phyloP scores from a whole-genome alignment of 441 rosid species.

The Aquilaria agallochum region DNA sequence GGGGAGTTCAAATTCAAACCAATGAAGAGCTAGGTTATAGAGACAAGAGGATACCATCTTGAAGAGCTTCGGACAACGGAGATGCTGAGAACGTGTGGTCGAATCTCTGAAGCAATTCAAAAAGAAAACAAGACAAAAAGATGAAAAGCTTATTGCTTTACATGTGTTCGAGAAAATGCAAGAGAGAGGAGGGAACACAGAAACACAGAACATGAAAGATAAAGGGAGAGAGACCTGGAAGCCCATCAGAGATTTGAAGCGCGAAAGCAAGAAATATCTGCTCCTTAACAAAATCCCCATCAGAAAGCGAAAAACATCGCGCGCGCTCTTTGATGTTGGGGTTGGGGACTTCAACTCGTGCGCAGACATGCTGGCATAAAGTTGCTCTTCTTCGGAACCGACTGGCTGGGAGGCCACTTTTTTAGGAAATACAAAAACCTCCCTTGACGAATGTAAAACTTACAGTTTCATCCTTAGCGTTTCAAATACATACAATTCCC shows the following conservation, averaged over 20 bases:
- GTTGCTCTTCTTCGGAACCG: too few relatives aligned
- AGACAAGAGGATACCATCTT: slow-evolving; percentile 18
- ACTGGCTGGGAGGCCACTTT: too few relatives aligned
- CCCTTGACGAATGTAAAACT: too few relatives aligned
- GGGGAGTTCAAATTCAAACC: background rate
- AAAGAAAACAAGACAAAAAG: background rate
- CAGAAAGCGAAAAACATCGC: slow-evolving; percentile 28
- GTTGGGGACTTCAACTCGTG: too few relatives aligned
- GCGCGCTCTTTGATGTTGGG: slow-evolving; percentile 10
- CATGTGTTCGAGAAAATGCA: slow-evolving; percentile 53
- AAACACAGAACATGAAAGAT: background rate
- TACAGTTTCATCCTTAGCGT: too few relatives aligned
- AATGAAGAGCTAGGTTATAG: background rate
- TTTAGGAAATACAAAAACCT: too few relatives aligned
- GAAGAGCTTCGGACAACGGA: slow-evolving; percentile 14
- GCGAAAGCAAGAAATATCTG: slow-evolving; percentile 27
- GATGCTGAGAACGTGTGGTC: slow-evolving; percentile 17
- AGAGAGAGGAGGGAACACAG: slow-evolving; percentile 13
- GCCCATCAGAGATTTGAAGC: slow-evolving; percentile 35
- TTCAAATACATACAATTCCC: too few relatives aligned
- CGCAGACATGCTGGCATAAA: too few relatives aligned
- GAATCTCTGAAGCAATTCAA: slow-evolving; percentile 31
- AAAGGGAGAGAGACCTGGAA: slow-evolving; percentile 38
- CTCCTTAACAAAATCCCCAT: slow-evolving; percentile 44
- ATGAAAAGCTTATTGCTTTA: slow-evolving; percentile 7